Conservation (phyloP, 495 filamentous ascomycete genomes). For the Annulohypoxylon moriforme region DNA sequence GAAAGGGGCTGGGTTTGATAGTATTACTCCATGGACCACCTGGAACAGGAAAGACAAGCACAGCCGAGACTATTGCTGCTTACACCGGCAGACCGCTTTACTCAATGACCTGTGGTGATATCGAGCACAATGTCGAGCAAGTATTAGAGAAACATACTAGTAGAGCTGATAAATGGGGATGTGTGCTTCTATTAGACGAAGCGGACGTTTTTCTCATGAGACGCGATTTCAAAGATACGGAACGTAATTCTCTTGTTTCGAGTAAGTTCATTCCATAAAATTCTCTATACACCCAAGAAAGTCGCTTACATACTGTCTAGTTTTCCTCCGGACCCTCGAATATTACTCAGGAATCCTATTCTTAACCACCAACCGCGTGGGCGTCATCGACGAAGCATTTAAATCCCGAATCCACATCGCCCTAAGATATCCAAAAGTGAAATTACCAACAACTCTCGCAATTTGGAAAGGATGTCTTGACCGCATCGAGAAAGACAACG, state of each 20-base stretch:
- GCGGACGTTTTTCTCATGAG: constrained; percentile 19
- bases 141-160: constrained; percentile 10
- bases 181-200: constrained; percentile 18
- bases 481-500: constrained; percentile 24
- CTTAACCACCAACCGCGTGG: constrained; percentile 66
- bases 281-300: background rate
- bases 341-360: constrained; percentile 70
- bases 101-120: constrained; percentile 22
- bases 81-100: constrained; percentile 14
- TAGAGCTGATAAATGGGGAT: constrained; percentile 21
- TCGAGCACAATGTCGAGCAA: background rate
- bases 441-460: background rate
- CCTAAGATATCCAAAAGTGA: constrained; percentile 54
- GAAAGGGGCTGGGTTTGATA: constrained; percentile 27
- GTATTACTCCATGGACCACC: constrained; percentile 57
- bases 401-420: constrained; percentile 63
- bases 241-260: constrained; percentile 14
- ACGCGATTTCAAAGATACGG: constrained; percentile 7
- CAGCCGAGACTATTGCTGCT: constrained; percentile 41
- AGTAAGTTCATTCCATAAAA: background rate
- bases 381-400: constrained; percentile 65
- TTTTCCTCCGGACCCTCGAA: constrained; percentile 67
- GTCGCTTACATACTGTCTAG: constrained; percentile 13
- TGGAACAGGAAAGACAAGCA: constrained; percentile 53
- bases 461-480: constrained; percentile 12